Percentiles rank a stretch among this genome's conserved stretches.
These are phyloP conservation scores for Penicillium hesseltinei DNA, from an alignment of 2,329 filamentous ascomycete genomes.

Conservation along the genomic window DNA sequence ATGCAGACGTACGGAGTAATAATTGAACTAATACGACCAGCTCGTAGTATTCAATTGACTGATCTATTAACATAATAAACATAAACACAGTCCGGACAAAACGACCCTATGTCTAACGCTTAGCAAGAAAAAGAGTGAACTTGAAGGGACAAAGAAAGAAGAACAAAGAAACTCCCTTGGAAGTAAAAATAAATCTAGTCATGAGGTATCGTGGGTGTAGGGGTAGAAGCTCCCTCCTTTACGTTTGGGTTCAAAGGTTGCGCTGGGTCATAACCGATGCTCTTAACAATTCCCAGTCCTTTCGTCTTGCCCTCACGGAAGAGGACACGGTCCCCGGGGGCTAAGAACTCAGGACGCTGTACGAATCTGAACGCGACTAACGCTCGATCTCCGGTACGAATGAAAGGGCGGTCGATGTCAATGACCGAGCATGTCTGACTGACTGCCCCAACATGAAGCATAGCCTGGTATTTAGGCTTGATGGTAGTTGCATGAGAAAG, in stretches of 20 bases:
- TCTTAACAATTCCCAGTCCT: slow-evolving; percentile 90
- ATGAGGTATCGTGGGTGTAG: slow-evolving; percentile 1
- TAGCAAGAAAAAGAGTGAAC: background rate
- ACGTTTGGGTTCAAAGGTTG: slow-evolving; percentile 49
- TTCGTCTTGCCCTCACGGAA: slow-evolving; percentile 96
- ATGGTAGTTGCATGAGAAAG: slow-evolving; percentile 96
- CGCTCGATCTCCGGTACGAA: slow-evolving; percentile 91
- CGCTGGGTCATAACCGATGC: slow-evolving; percentile 76
- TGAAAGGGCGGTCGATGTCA: slow-evolving; percentile 93
- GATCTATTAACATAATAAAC: background rate
- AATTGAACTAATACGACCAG: background rate
- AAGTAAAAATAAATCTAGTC: background rate
- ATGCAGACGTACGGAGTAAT: background rate
- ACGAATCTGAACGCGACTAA: slow-evolving; percentile 93
- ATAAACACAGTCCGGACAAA: background rate
- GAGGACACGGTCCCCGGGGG: slow-evolving; percentile 80
- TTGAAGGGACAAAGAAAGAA: background rate
- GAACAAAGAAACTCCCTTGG: background rate
- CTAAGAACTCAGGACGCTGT: slow-evolving; percentile 88
- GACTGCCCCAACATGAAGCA: slow-evolving; percentile 94
- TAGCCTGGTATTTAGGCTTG: slow-evolving; percentile 94
- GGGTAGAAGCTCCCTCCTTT: slow-evolving; percentile 19
- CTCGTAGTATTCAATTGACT: background rate
- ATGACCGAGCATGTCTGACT: slow-evolving; percentile 96
- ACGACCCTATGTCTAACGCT: background rate